Evolutionary conservation across 1,139 yeast genomes (phyloP), one percentile per base, ranked within the genome.

Genomic region (Geotrichum candidum): DNA sequence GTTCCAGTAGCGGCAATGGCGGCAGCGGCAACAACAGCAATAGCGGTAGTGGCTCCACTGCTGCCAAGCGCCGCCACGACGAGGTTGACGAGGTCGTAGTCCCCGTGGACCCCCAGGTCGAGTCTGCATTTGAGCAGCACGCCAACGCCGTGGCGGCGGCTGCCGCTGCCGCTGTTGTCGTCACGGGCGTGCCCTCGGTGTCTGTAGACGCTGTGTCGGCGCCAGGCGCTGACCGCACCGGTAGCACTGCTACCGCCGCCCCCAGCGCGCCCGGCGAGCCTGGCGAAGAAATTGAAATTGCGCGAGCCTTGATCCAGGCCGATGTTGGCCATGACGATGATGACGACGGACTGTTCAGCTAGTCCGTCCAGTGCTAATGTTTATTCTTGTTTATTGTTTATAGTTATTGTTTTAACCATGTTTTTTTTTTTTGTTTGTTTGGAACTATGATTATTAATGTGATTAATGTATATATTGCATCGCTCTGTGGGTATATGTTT

Each of bases 301-400:
- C 89, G 0, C 74, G 87, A 56, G 89, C 88, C 0, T 75, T 85
- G 67, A 84, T 85, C 56, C 86, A 84, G 65, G 87, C 87, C 0
- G 83, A 82, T 68, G 62, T 59, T n/a, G 60, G n/a, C 11, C 46
- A 57, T 2, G 68, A 65, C 25, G 68, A 61, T 5, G 68, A 69
- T 13, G 33, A 56, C 18, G 33, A 56, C 18, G 45, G 45, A 38
- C 45, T 38, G 1, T 38, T 38, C 5, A 38, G 45, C 45, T 38
- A 38, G 18, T 15, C 45, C 7, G 45, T 9, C n/a, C n/a, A 5
- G 18, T 38, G 18, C 18, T 10, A 13, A 15, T 15, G n/a, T 38
- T 38, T 15, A 11, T 15, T 38, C 15, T 38, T 38, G 6, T 38
- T 13, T 38, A 13, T 38, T 15, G n/a, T 38, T n/a, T 5, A 13